Percentiles rank a stretch among this genome's conserved stretches.
Conservation (phyloP, 306 rosid genomes). For the Dryas alaskensis region DNA sequence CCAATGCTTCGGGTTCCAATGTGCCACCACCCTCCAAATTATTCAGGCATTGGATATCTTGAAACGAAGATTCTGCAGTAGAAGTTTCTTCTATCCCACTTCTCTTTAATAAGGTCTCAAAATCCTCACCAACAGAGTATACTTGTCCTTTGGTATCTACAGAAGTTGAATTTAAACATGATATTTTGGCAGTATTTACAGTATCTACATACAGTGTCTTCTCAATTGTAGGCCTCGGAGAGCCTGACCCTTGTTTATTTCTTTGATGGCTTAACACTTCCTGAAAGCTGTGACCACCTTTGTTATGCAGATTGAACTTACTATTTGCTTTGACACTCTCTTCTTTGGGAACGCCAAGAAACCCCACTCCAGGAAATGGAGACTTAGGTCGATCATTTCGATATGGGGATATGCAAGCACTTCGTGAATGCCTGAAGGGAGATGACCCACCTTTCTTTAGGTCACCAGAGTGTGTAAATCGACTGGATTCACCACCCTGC, state of each 20-base stretch:
- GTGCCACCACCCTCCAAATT: slow-evolving; percentile 28
- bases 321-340: slow-evolving; percentile 38
- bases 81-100: slow-evolving; percentile 32
- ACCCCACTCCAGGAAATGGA: slow-evolving; percentile 47
- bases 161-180: slow-evolving; percentile 36
- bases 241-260: slow-evolving; percentile 37
- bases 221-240: slow-evolving; percentile 50
- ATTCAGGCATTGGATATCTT: slow-evolving; percentile 38
- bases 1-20: slow-evolving; percentile 31
- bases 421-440: slow-evolving; percentile 66
- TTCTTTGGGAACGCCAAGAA: slow-evolving; percentile 48
- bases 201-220: slow-evolving; percentile 80
- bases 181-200: slow-evolving; percentile 37
- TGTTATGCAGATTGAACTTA: slow-evolving; percentile 31
- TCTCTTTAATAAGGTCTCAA: slow-evolving; percentile 23
- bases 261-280: slow-evolving; percentile 33
- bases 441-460: slow-evolving; percentile 54
- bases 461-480: slow-evolving; percentile 59
- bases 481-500: slow-evolving; percentile 46
- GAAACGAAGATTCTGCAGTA: slow-evolving; percentile 35
- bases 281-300: slow-evolving; percentile 35
- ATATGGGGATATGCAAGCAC: slow-evolving; percentile 62
- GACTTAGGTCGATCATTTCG: slow-evolving; percentile 50
- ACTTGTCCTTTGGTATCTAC: slow-evolving; percentile 31
- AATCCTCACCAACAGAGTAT: slow-evolving; percentile 28